Base-by-base conservation (phyloP, 2,329 filamentous ascomycete genomes). In the Aspergillus aculeatinus region DNA sequence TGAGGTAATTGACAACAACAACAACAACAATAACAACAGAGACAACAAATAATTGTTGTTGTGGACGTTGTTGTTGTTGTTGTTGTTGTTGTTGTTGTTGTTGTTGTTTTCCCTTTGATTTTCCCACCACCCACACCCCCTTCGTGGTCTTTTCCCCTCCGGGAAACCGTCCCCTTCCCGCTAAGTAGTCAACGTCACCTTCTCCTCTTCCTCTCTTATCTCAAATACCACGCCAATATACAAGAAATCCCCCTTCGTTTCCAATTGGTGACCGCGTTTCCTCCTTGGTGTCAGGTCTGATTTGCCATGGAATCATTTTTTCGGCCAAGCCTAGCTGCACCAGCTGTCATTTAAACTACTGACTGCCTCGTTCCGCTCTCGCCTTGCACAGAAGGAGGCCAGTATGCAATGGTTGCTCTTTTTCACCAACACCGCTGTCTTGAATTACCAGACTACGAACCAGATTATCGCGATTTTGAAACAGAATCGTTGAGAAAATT, bases 121-220 rank as follows among this genome's bases (percentile, higher is more conserved):
- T 35, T 35, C 16, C 33, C 33, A 12, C 14, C 14, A 29, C 5
- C 27, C 27, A 29, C 14, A 19, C 6, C 2, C 27, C 39, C 39
- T 39, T 55, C 53, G 53, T 55, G 53, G 53, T 55, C 44, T 48
- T 55, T 55, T 55, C 53, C 53, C 19, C 42, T 55, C 53, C 16
- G 29, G 25, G 53, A 35, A 27, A n/a, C 11, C 9, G 48, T 29
- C n/a, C n/a, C 23, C 42, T 27, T 42, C 39, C 39, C 52, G 27
- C 35, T 21, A 29, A 29, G 27, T 42, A 47, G 23, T 42, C 47
- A 55, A 55, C 53, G 53, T 55, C 53, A 55, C 53, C 53, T 35
- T 55, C 53, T 55, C 53, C 48, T 47, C 42, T 25, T 25, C 35
- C 42, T 55, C 35, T 48, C 52, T 55, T 55, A 55, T 55, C 53